Evolutionary conservation across 352 stramenopile species (phyloP), one percentile per base, ranked within the genome.

Genomic region (Pythium sukuiense): DNA sequence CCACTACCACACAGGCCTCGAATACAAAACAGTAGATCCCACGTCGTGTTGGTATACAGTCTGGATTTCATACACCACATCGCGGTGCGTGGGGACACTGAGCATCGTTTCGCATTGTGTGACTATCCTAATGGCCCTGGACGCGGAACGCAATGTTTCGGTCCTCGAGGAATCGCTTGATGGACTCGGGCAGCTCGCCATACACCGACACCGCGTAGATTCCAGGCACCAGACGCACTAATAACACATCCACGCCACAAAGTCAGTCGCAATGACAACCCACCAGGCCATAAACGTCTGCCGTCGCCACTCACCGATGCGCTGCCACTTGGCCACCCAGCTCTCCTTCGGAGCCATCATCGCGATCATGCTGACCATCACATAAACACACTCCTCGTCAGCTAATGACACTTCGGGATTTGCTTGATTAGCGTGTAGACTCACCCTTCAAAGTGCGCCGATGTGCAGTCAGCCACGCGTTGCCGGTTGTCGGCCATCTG

Each of bases 281-380:
- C 9, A 13, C 1, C 39, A 48, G 24, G 39, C 39, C 3, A 48
- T 9, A 24, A 24, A 7, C 20, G 3, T 9, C 29, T 30, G 56
- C 27, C 56, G n/a, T 32, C 2, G 55, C 26, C 16, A 61, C 53
- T 48, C 41, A 92, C 85, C 87, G 39, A 96, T 93, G 52, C 87
- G 85, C 66, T 93, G 85, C 87, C 87, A 96, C 72, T 96, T 96
- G 63, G 87, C 87, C 37, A 96, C 87, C 87, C 87, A 96, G 73
- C 87, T 96, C 66, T 94, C 85, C 73, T 90, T 92, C 27, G 87
- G 87, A 62, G 90, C 80, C 85, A 96, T 94, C 85, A 96, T 93
- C 55, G 87, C 85, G 56, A 96, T 92, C 83, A 92, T 93, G n/a
- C 83, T 90, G 59, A n/a, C 8, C 9, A 13, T 3, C 16, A 32